Percentiles rank a stretch among this genome's conserved stretches.
phyloP scores from a whole-genome alignment of 2,329 filamentous ascomycete species.

The Ophiocordyceps robertsii region DNA sequence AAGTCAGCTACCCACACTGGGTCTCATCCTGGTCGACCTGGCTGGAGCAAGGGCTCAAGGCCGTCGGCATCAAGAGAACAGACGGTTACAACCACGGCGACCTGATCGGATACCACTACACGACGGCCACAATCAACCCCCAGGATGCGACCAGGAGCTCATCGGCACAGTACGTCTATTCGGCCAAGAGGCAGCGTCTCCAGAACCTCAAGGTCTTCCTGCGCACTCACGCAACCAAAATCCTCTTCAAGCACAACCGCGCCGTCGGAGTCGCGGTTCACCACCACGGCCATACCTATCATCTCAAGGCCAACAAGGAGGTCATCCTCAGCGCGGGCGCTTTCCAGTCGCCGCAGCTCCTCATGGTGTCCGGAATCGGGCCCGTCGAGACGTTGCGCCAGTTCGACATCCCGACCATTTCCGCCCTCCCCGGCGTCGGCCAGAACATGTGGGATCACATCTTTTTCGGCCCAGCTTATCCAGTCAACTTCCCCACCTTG shows the following conservation, averaged over 20 bases:
- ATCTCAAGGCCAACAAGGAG: constrained; percentile 13
- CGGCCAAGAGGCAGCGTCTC: constrained; percentile 11
- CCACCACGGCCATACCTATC: not conserved
- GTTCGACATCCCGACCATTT: constrained; percentile 30
- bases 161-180: constrained; percentile 12
- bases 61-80: constrained; percentile 12
- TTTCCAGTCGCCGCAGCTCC: constrained; percentile 36
- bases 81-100: constrained; percentile 9
- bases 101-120: constrained; percentile 12
- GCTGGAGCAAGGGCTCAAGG: constrained; percentile 11
- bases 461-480: not conserved
- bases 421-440: constrained; percentile 40
- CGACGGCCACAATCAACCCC: constrained; percentile 7
- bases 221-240: constrained; percentile 26
- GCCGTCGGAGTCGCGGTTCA: not conserved
- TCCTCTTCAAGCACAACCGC: constrained; percentile 23
- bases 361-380: constrained; percentile 37
- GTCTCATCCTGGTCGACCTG: constrained; percentile 9
- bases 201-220: constrained; percentile 23
- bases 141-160: constrained; percentile 11
- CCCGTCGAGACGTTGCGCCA: constrained; percentile 24
- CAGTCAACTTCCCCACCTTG: not conserved
- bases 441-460: constrained; percentile 43
- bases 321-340: constrained; percentile 35
- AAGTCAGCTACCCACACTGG: constrained; percentile 13